Evolutionary conservation across 2,329 filamentous ascomycete genomes (phyloP).

Genomic region (Rutstroemia sp.): DNA sequence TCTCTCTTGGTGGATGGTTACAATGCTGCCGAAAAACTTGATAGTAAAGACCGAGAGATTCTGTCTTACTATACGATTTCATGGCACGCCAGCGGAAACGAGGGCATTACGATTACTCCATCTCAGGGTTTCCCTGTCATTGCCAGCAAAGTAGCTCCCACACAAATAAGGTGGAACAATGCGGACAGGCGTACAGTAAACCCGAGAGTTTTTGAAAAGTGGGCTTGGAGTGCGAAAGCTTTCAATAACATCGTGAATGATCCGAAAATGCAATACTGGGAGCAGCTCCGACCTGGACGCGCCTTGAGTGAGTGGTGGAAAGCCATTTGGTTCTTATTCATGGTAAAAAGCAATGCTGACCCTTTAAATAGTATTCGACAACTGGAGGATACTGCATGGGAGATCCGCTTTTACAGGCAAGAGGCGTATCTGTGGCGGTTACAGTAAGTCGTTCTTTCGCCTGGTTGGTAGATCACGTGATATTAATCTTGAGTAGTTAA

Average conservation of each 20-base stretch:
- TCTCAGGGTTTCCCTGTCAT: slow-evolving; percentile 65
- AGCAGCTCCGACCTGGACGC: slow-evolving; percentile 71
- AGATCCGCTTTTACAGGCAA: slow-evolving; percentile 75
- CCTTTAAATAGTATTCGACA: slow-evolving; percentile 68
- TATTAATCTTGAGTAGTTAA: slow-evolving; percentile 46
- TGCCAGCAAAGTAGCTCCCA: slow-evolving; percentile 9
- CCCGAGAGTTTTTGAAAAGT: slow-evolving; percentile 31
- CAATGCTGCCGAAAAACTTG: slow-evolving; percentile 56
- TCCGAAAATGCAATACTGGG: slow-evolving; percentile 64
- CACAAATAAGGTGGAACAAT: slow-evolving; percentile 86
- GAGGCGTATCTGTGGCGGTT: slow-evolving; percentile 83
- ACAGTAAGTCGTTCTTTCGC: slow-evolving; percentile 53
- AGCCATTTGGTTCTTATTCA: neutral
- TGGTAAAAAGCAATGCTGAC: neutral
- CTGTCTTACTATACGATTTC: slow-evolving; percentile 54
- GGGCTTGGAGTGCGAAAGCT: slow-evolving; percentile 74
- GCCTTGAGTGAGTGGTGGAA: slow-evolving; percentile 55
- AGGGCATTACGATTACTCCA: slow-evolving; percentile 73
- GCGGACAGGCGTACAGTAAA: slow-evolving; percentile 65
- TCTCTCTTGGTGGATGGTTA: slow-evolving; percentile 86
- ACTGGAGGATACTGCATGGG: slow-evolving; percentile 91
- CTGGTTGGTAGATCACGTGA: neutral
- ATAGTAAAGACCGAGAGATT: slow-evolving; percentile 44
- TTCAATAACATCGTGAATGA: slow-evolving; percentile 65
- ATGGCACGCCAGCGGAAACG: slow-evolving; percentile 82